Evolutionary conservation across 2,329 filamentous ascomycete species (phyloP).

Genomic region (Phoma sp.): DNA sequence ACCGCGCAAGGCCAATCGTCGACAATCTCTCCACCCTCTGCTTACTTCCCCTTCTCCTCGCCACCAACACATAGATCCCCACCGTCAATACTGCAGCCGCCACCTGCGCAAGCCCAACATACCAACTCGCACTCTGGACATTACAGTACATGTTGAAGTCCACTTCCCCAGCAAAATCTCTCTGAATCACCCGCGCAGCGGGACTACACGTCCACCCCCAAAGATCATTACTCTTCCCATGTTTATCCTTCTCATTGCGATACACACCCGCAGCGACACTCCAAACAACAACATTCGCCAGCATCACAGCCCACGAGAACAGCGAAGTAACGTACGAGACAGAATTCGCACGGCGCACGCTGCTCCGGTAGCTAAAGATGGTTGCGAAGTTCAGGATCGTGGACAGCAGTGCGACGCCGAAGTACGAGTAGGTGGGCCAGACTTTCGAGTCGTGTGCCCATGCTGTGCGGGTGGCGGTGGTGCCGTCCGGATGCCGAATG

Average conservation of each 20-base stretch:
- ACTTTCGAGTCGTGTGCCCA: conserved; percentile 47
- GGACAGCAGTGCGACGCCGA: conserved; percentile 38
- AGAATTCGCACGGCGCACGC: conserved; percentile 43
- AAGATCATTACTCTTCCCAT: conserved; percentile 46
- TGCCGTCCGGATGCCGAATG: conserved; percentile 23
- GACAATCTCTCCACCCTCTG: conserved; percentile 22
- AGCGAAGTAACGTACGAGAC: conserved; percentile 31
- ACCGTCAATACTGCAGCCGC: conserved; percentile 38
- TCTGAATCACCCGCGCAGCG: conserved; percentile 45
- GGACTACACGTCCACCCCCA: conserved; percentile 52
- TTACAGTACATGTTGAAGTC: conserved; percentile 47
- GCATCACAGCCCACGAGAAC: conserved; percentile 39
- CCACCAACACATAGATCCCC: conserved; percentile 37
- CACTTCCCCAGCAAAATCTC: conserved; percentile 43
- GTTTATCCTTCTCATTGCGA: conserved; percentile 43
- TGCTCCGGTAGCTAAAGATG: conserved; percentile 41
- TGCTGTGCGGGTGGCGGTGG: conserved; percentile 41
- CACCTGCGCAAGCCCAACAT: conserved; percentile 44
- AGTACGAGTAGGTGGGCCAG: conserved; percentile 52
- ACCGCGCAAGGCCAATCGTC: no score
- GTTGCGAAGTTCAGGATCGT: conserved; percentile 44
- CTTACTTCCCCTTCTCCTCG: conserved; percentile 38
- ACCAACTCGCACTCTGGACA: conserved; percentile 46
- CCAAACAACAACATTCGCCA: conserved; percentile 48
- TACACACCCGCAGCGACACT: conserved; percentile 43